phyloP scores from a whole-genome alignment of 768 basidiomycete species.

The Russula foetens region DNA sequence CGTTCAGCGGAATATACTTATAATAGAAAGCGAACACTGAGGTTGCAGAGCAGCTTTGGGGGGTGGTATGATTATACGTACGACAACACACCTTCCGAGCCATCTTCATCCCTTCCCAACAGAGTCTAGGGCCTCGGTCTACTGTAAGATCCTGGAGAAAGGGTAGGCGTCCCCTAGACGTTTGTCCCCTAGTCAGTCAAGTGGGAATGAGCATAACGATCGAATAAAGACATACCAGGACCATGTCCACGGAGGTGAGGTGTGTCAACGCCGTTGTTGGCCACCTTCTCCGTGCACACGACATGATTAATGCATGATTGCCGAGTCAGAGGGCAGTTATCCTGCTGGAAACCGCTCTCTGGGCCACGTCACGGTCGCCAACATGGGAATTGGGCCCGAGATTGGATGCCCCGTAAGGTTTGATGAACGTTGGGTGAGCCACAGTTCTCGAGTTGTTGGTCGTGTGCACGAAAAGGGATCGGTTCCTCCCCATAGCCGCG shows the following conservation, averaged over 20 bases:
- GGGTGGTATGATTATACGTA: not conserved
- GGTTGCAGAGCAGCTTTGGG: not conserved
- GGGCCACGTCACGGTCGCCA: not conserved
- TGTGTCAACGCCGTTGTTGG: too few relatives aligned
- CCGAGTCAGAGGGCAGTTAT: not conserved
- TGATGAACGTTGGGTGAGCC: not conserved
- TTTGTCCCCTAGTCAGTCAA: not conserved
- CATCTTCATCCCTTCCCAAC: not conserved
- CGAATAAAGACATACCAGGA: not conserved
- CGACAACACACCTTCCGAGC: too few relatives aligned
- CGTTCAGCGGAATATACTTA: not conserved
- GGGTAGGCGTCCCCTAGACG: too few relatives aligned
- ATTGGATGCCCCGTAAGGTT: not conserved
- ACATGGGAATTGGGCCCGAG: not conserved
- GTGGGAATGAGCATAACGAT: not conserved
- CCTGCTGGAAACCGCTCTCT: not conserved
- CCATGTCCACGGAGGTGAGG: too few relatives aligned
- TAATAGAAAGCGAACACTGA: not conserved
- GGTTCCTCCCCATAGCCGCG: not conserved
- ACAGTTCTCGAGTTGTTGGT: constrained; percentile 3
- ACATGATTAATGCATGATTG: not conserved
- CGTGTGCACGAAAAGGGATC: constrained; percentile 10
- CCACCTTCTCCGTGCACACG: not conserved
- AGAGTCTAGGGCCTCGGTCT: not conserved
- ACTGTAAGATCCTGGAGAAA: not conserved